Conservation (phyloP, 176 grass and related monocot genomes). For the Lolium multiflorum region DNA sequence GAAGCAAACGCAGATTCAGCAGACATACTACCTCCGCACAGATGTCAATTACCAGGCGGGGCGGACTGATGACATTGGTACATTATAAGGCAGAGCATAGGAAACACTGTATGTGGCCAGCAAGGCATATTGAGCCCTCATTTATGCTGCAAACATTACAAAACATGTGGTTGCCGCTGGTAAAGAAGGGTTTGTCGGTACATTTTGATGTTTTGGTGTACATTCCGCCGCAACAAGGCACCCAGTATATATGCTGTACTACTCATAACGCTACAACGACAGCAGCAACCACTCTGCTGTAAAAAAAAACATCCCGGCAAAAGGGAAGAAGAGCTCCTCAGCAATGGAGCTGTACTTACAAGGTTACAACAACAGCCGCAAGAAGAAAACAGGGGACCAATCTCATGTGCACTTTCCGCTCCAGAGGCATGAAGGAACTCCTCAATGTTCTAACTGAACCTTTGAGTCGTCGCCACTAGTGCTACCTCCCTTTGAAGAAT, state of each 20-base stretch:
- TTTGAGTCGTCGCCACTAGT: background rate
- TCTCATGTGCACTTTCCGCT: background rate
- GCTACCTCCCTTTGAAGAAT: constrained; percentile 7
- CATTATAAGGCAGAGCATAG: background rate
- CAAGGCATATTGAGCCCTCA: constrained; percentile 16
- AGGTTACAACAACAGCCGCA: too few species aligned
- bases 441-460: constrained; percentile 33
- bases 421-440: background rate
- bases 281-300: background rate
- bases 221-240: constrained; percentile 18
- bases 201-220: background rate
- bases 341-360: constrained; percentile 28
- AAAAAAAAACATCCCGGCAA: background rate
- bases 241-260: constrained; percentile 16
- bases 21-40: background rate
- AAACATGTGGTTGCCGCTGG: background rate
- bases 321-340: background rate
- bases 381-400: background rate
- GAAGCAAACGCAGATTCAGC: background rate
- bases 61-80: background rate
- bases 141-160: background rate
- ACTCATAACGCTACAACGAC: constrained; percentile 5
- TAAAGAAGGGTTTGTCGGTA: background rate
- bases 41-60: too few species aligned
- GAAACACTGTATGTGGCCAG: background rate